Evolutionary conservation across 2,329 filamentous ascomycete genomes (phyloP).

Genomic region (Venturia carpophila): DNA sequence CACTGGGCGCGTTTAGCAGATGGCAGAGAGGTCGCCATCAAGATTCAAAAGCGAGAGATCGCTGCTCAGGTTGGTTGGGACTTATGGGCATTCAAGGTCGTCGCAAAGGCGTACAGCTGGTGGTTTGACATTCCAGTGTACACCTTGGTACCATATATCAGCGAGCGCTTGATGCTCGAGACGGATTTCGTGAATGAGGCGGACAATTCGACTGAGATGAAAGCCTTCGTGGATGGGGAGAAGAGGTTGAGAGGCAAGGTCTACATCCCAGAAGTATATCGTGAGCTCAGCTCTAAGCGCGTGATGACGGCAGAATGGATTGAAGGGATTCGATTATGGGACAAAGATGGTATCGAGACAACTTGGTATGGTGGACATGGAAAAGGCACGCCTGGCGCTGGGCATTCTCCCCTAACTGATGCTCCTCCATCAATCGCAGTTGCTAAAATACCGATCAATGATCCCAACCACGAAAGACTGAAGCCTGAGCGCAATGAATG

Average conservation of each 20-base stretch:
- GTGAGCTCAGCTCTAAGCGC: slow-evolving; percentile 71
- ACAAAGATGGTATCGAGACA: slow-evolving; percentile 70
- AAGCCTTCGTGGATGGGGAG: slow-evolving; percentile 64
- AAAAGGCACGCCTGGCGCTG: slow-evolving; percentile 68
- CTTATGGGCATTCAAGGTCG: slow-evolving; percentile 88
- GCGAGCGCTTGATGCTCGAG: slow-evolving; percentile 82
- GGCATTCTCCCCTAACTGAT: slow-evolving; percentile 54
- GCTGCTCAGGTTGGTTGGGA: slow-evolving; percentile 87
- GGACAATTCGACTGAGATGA: slow-evolving; percentile 79
- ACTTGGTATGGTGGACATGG: slow-evolving; percentile 73
- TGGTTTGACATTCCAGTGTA: slow-evolving; percentile 94
- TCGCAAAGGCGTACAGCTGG: slow-evolving; percentile 66
- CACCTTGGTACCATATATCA: slow-evolving; percentile 83
- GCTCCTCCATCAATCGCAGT: slow-evolving; percentile 34
- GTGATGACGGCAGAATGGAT: slow-evolving; percentile 98
- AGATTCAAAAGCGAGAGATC: slow-evolving; percentile 95
- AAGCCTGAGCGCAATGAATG: slow-evolving; percentile 77
- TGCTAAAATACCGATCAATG: slow-evolving; percentile 35
- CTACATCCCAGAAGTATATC: slow-evolving; percentile 79
- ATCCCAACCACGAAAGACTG: slow-evolving; percentile 44
- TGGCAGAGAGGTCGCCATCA: slow-evolving; percentile 86
- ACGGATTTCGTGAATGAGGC: slow-evolving; percentile 94
- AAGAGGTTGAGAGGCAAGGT: slow-evolving; percentile 69
- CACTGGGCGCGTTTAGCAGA: slow-evolving; percentile 85
- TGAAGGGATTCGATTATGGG: slow-evolving; percentile 87